phyloP scores from a whole-genome alignment of 225 moss, liverwort and hornwort genomes.

The Physcomitrium patens region DNA sequence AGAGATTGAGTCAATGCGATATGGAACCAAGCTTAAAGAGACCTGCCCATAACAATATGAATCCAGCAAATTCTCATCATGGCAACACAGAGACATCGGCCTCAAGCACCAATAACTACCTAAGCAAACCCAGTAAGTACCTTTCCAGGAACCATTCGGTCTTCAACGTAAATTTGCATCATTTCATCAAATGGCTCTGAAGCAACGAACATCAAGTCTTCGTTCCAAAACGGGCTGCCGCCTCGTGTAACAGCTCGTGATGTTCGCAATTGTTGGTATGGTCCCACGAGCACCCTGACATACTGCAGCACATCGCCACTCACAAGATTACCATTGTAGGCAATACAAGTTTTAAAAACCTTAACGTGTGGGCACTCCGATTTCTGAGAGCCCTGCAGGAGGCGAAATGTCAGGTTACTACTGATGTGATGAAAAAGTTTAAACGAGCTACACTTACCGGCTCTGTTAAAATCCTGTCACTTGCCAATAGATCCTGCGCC shows the following conservation, averaged over 20 bases:
- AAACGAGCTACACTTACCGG: constrained; percentile 40
- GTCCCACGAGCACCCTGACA: constrained; percentile 62
- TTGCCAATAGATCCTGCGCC: constrained; percentile 66
- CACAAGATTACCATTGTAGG: neutral
- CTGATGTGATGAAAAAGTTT: no score
- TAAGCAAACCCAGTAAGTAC: neutral
- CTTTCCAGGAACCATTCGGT: constrained; percentile 41
- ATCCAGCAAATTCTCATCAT: no score
- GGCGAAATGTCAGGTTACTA: no score
- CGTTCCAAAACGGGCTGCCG: constrained; percentile 68
- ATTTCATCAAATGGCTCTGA: constrained; percentile 82
- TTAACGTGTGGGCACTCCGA: no score
- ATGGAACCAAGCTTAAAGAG: neutral
- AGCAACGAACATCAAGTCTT: constrained; percentile 76
- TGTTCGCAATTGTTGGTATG: constrained; percentile 54
- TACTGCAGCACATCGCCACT: constrained; percentile 37
- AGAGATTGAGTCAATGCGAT: accelerated
- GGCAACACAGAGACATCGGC: neutral
- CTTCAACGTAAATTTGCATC: constrained; percentile 61
- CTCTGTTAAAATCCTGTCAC: constrained; percentile 65
- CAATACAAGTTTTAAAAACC: no score
- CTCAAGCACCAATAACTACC: neutral
- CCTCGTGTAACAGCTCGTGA: constrained; percentile 45
- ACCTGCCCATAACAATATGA: neutral
- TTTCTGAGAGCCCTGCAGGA: no score